Conservation (phyloP, 73 alveolate species). For the Blepharisma stoltei region DNA sequence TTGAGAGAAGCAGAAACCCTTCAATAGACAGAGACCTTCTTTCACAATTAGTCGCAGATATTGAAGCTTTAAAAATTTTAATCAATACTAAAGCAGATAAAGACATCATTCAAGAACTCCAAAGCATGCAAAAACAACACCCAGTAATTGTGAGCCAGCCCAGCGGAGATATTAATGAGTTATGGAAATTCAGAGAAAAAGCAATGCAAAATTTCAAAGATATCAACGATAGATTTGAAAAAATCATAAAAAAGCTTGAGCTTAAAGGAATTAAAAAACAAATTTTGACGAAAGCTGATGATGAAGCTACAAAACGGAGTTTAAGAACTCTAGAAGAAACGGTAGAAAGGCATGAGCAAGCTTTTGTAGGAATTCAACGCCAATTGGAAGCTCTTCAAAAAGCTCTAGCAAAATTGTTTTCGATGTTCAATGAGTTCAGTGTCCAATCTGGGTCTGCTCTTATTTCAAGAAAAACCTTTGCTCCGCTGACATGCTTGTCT, state of each 20-base stretch:
- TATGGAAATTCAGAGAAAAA: neutral
- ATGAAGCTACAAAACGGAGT: neutral
- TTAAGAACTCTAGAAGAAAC: neutral
- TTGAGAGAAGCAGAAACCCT: too few relatives aligned
- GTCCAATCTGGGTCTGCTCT: neutral
- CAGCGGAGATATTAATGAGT: neutral
- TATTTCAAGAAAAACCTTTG: neutral
- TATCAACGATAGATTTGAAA: neutral
- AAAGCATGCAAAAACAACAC: neutral
- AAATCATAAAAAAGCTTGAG: neutral
- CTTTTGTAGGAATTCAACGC: neutral
- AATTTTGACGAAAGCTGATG: neutral
- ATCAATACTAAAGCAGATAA: constrained; percentile 5
- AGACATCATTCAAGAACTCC: neutral
- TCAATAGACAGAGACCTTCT: too few relatives aligned
- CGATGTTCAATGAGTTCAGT: neutral
- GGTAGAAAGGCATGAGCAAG: neutral
- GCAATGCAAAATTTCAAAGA: neutral
- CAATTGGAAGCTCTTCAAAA: constrained; percentile 1
- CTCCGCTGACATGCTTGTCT: neutral
- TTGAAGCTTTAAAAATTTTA: neutral
- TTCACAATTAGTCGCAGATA: neutral
- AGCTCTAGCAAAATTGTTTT: neutral
- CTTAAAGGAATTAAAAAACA: neutral
- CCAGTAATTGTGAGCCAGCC: neutral